Percentiles rank a stretch among this genome's conserved stretches.
Evolutionary conservation across 164 flowering plant species (phyloP).

Genomic region (Magnolia sinica): DNA sequence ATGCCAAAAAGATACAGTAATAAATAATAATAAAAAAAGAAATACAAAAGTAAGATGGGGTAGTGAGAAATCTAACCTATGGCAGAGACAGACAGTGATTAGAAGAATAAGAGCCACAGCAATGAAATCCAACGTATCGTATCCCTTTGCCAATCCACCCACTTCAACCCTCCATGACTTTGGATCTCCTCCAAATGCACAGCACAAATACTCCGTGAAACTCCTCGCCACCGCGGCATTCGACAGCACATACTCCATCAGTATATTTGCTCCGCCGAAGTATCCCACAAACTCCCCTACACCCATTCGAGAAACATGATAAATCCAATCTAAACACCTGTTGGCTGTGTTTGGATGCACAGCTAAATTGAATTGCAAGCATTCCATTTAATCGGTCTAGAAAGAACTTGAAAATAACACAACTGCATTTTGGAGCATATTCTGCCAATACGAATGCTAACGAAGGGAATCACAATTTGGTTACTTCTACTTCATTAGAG

Average conservation of each 20-base stretch:
- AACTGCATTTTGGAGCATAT: neutral
- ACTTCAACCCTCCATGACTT: constrained; percentile 66
- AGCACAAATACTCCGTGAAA: constrained; percentile 60
- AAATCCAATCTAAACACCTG: neutral
- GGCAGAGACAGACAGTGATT: constrained; percentile 63
- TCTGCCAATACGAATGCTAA: neutral
- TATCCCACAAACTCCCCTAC: constrained; percentile 78
- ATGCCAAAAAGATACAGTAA: neutral
- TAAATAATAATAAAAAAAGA: constrained; percentile 2
- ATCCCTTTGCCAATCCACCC: constrained; percentile 46
- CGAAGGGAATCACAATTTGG: too few relatives aligned
- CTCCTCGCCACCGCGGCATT: constrained; percentile 80
- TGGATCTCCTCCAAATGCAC: constrained; percentile 42
- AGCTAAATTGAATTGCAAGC: too few relatives aligned
- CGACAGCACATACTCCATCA: constrained; percentile 87
- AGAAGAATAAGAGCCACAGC: constrained; percentile 70
- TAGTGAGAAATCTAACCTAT: constrained; percentile 40
- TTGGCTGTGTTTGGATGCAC: neutral
- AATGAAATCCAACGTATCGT: constrained; percentile 62
- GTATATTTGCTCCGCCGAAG: constrained; percentile 71
- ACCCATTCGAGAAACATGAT: constrained; percentile 3
- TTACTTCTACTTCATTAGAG: too few relatives aligned
- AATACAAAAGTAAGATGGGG: neutral
- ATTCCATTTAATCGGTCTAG: too few relatives aligned
- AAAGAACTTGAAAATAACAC: too few relatives aligned